Conservation (phyloP, 371 early-diverging fungal genomes). For the Mortierella sp. region DNA sequence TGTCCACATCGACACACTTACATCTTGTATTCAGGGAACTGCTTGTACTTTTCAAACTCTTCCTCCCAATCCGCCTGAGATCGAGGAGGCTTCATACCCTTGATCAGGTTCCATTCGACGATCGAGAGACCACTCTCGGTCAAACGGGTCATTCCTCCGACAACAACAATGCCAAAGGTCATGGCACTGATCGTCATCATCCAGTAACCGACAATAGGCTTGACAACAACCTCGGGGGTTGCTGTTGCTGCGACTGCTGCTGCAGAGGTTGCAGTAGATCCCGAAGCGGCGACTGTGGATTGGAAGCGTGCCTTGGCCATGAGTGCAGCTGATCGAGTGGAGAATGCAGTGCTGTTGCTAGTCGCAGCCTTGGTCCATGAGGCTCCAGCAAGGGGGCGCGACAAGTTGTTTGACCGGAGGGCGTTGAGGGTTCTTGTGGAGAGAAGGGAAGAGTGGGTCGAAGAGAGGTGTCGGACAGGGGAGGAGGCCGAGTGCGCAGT, state of each 20-base stretch:
- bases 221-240: conserved; percentile 56
- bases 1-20: conserved; percentile 54
- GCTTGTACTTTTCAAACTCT: conserved; percentile 98
- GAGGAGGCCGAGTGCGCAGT: conserved; percentile 30
- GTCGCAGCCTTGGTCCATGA: conserved; percentile 3
- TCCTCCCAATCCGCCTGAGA: conserved; percentile 89
- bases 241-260: conserved; percentile 26
- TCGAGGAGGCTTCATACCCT: conserved; percentile 93
- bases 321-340: conserved; percentile 23
- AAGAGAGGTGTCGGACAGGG: neutral
- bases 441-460: conserved; percentile 19
- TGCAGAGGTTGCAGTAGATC: conserved; percentile 16
- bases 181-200: conserved; percentile 88
- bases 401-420: conserved; percentile 4
- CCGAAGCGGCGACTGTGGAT: conserved; percentile 32
- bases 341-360: conserved; percentile 2
- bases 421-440: conserved; percentile 26
- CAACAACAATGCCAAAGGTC: conserved; percentile 93
- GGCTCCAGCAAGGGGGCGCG: neutral
- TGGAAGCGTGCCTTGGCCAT: conserved; percentile 51
- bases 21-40: conserved; percentile 96
- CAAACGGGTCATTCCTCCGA: conserved; percentile 96
- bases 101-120: conserved; percentile 96
- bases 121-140: conserved; percentile 98
- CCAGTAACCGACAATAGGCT: conserved; percentile 93